These are phyloP conservation scores for Pontederia paniculata DNA, from an alignment of 176 grass and related monocot species.

Conservation along the genomic window DNA sequence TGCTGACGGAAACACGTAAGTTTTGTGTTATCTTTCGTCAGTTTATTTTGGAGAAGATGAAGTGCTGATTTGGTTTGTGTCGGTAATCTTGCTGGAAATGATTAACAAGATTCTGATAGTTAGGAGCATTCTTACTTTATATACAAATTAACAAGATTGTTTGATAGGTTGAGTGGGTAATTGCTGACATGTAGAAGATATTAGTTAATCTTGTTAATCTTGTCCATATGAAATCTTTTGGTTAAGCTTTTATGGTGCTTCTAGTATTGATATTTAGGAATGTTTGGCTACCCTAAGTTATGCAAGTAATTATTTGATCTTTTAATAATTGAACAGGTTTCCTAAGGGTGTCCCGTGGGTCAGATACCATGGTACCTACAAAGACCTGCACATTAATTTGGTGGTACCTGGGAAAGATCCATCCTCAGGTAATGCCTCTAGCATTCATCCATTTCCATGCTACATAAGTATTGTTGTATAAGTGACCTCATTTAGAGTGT, in stretches of 20 bases:
- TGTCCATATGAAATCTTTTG: too few relatives aligned
- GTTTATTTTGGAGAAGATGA: background rate
- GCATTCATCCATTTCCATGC: background rate
- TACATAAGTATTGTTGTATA: background rate
- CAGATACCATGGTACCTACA: constrained; percentile 64
- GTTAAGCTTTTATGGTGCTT: too few relatives aligned
- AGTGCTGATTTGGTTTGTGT: background rate
- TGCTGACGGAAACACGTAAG: constrained; percentile 34
- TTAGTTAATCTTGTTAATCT: too few relatives aligned
- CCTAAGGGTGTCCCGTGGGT: constrained; percentile 77
- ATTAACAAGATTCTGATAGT: too few relatives aligned
- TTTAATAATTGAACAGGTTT: constrained; percentile 37
- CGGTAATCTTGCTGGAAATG: background rate
- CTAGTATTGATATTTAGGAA: too few relatives aligned
- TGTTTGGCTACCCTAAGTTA: background rate
- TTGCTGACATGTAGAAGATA: too few relatives aligned
- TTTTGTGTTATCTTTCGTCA: background rate
- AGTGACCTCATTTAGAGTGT: too few relatives aligned
- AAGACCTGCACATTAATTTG: constrained; percentile 52
- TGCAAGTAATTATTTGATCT: background rate
- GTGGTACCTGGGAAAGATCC: constrained; percentile 73
- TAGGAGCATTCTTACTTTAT: too few relatives aligned
- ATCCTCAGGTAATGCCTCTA: constrained; percentile 35
- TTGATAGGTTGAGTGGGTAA: too few relatives aligned
- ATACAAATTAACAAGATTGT: too few relatives aligned